These are phyloP conservation scores for Phaeolepiota aurea DNA, from an alignment of 768 basidiomycete species.

Conservation along the genomic window DNA sequence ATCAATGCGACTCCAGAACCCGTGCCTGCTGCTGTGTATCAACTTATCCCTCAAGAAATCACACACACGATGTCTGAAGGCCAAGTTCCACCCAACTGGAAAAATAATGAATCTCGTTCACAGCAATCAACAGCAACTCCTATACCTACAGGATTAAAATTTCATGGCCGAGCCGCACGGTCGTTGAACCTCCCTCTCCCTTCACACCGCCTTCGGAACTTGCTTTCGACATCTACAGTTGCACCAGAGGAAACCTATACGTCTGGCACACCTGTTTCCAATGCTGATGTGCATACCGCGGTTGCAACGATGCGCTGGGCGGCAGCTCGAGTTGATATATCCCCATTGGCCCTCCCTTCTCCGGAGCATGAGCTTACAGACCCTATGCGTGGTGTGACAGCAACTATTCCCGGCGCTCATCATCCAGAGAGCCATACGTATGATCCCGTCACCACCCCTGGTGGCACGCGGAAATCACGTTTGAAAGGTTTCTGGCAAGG, in stretches of 20 bases:
- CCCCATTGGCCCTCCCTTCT: conserved; percentile 80
- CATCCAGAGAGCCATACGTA: conserved; percentile 15
- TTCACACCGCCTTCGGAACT: conserved; percentile 24
- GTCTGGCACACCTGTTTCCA: conserved; percentile 15
- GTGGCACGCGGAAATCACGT: conserved; percentile 44
- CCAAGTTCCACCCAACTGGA: background rate
- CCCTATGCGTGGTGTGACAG: conserved; percentile 72
- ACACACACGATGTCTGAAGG: background rate
- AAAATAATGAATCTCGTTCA: background rate
- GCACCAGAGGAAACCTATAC: conserved; percentile 10
- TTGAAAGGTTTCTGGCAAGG: conserved; percentile 73
- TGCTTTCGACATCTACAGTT: conserved; percentile 18
- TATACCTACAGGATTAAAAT: conserved; percentile 10
- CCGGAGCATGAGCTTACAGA: conserved; percentile 90
- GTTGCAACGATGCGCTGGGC: conserved; percentile 84
- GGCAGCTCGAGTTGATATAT: conserved; percentile 74
- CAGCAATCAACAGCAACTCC: background rate
- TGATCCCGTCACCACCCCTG: conserved; percentile 34
- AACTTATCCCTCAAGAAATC: background rate
- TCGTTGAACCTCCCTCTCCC: conserved; percentile 16
- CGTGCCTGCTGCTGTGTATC: background rate
- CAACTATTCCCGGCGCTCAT: conserved; percentile 59
- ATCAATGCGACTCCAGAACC: background rate
- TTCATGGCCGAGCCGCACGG: conserved; percentile 11
- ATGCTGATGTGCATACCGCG: conserved; percentile 51